Base-by-base conservation (phyloP, 129 eudicot species). In the Ambrosia artemisiifolia region DNA sequence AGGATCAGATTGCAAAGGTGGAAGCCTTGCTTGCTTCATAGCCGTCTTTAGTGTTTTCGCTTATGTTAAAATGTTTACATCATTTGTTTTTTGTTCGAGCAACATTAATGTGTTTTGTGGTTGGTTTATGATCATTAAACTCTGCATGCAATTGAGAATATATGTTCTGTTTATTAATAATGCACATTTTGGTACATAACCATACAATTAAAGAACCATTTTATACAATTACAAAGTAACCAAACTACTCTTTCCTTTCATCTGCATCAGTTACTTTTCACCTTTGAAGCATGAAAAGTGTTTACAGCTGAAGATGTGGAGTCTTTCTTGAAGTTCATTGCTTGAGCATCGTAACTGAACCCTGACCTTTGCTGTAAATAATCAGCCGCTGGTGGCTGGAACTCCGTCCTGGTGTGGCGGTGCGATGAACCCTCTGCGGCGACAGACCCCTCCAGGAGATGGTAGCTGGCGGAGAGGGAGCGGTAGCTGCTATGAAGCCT, bases 1-100 rank as follows among this genome's bases (percentile, higher is more conserved):
- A 94, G 74, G 97, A 94, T 80, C 93, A 88, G 54, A 84, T 94
- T 72, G 90, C 99, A 17, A 94, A 94, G 73, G 90, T 94, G 60
- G 99, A 94, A 85, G 96, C 99, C 11, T 83, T 94, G 13, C 50
- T 94, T 60, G 80, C 99, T 33, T 85, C 83, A 13, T 89, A 85
- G 79, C 19, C 50, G 18, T 28, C 32, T 28, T 73, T 73, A 47
- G 56, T 67, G 32, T 56, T 74, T 65, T 36, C 28, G 48, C 47
- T 70, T 46, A 62, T 62, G 67, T 35, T 35, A 5, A 30, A 5
- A 30, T 73, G 83, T 74, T 74, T 12, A 59, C 60, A 67, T 73
- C 34, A 16, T 73, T 38, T 51, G 47, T 47, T 77, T 69, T 35
- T 50, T 12, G 42, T 66, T 79, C 20, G 16, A 38, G 34, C 6